Evolutionary conservation across 345 rosid species (phyloP).

Genomic region (Eucalyptus virginea): DNA sequence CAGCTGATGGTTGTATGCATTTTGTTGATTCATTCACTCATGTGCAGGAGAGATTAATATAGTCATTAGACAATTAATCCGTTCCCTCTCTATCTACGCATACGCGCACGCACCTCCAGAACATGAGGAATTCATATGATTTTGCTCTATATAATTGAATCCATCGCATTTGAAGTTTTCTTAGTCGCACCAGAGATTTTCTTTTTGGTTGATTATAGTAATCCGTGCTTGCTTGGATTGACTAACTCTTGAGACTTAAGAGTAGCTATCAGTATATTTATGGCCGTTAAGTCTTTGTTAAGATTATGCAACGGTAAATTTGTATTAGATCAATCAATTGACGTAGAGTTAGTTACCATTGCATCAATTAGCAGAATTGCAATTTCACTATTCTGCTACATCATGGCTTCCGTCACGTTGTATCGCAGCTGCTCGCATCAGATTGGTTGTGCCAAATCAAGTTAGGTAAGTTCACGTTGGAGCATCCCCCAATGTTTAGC

Average conservation of each 20-base stretch:
- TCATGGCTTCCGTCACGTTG: rapidly evolving
- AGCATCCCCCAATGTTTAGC: not conserved
- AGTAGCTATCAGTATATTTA: not conserved
- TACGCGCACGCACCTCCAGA: not conserved
- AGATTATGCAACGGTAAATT: not conserved
- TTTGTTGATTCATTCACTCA: not conserved
- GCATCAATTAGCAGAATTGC: not conserved
- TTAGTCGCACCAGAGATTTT: not conserved
- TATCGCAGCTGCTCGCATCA: not conserved
- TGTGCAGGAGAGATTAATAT: not conserved
- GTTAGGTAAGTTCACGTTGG: not conserved
- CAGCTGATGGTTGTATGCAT: not conserved
- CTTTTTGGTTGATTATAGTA: not conserved
- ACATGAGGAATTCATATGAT: not conserved
- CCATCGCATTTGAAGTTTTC: not conserved
- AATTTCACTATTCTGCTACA: not conserved
- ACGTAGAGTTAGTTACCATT: not conserved
- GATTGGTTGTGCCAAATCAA: not conserved
- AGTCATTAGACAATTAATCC: not conserved
- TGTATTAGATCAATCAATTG: not conserved
- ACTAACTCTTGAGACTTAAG: not conserved
- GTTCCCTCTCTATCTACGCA: not conserved
- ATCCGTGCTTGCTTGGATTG: not conserved
- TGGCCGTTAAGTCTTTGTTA: not conserved
- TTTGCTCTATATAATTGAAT: not conserved